Percentiles rank a stretch among this genome's conserved stretches.
Evolutionary conservation across 2,329 filamentous ascomycete species (phyloP).

Genomic region (Penicillium sp.): DNA sequence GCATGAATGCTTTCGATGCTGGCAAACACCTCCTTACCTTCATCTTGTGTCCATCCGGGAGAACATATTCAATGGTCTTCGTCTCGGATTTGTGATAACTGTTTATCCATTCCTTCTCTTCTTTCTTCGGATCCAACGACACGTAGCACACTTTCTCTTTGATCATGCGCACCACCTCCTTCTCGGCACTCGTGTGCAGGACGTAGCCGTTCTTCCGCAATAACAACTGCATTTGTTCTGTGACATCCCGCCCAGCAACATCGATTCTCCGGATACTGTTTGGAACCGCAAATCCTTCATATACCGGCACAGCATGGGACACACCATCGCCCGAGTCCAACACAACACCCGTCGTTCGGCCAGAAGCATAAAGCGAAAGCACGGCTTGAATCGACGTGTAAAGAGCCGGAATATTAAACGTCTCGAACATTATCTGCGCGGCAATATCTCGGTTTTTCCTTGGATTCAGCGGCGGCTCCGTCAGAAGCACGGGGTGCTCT

Average conservation of each 20-base stretch:
- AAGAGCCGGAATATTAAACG: conserved; percentile 93
- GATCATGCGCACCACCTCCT: conserved; percentile 96
- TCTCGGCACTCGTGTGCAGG: conserved; percentile 97
- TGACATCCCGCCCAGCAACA: conserved; percentile 92
- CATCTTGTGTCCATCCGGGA: conserved; percentile 90
- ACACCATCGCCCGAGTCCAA: conserved; percentile 94
- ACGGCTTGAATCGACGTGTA: conserved; percentile 98
- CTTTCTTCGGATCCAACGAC: conserved; percentile 81
- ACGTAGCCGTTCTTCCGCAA: conserved; percentile 89
- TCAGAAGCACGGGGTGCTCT: conserved; percentile 96
- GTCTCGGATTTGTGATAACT: conserved; percentile 68
- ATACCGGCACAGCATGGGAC: conserved; percentile 94
- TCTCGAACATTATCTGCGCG: conserved; percentile 96
- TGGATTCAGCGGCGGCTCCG: conserved; percentile 92
- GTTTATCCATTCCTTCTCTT: conserved; percentile 91
- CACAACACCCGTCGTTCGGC: conserved; percentile 92
- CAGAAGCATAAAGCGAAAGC: conserved; percentile 90
- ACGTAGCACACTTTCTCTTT: conserved; percentile 90
- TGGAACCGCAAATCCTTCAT: conserved; percentile 94
- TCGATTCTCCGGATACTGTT: conserved; percentile 95
- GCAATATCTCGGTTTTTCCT: conserved; percentile 93
- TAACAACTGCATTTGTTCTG: conserved; percentile 87
- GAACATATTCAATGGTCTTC: conserved; percentile 78
- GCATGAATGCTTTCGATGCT: background rate
- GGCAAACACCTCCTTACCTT: conserved; percentile 56